Evolutionary conservation across 2,329 filamentous ascomycete genomes (phyloP), one percentile per base, ranked within the genome.

Genomic region (Calonectria hawksworthii): DNA sequence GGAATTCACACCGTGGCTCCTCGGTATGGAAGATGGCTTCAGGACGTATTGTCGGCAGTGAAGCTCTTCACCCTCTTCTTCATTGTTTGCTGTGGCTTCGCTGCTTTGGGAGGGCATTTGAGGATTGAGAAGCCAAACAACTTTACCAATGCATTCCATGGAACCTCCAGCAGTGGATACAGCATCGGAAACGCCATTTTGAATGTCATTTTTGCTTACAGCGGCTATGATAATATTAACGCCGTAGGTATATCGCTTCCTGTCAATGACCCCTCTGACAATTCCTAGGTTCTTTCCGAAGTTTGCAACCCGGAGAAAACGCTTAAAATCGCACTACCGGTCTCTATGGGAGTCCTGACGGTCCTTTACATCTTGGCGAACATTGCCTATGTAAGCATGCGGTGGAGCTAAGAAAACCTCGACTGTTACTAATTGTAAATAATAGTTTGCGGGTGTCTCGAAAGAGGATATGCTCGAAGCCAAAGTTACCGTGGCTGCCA

Each of bases 51-150:
- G 1, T 76, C 74, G 3, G 44, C 63, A 7, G 66, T 76, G 38
- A 76, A 76, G 30, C 47, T 76, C 6, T 76, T 76, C 23, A 75
- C 69, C 2, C 65, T 75, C 21, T 63, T 69, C 3, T 76, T 76
- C 26, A 76, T 76, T 9, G 74, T 76, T 7, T 76, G 74, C 13
- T 74, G 73, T 21, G 74, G 72, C 26, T 76, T 76, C n/a, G 72
- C 74, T 26, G 74, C 74, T 0, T 1, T 76, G 18, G 74, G 65
- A 6, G 74, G 74, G 0, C 74, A 76, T 47, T 65, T 76, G 16
- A 73, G 52, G n/a, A 47, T 76, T 0, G 74, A 76, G 3, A 67
- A 76, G 21, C 72, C 73, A 8, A 28, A 70, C 38, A 76, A 76
- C 30, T 76, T 76, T n/a, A 36, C 65, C 0, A 69, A 74, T 4